Evolutionary conservation across 805 yeast species (phyloP), one percentile per base, ranked within the genome.

Genomic region (Saturnispora ahearnii): DNA sequence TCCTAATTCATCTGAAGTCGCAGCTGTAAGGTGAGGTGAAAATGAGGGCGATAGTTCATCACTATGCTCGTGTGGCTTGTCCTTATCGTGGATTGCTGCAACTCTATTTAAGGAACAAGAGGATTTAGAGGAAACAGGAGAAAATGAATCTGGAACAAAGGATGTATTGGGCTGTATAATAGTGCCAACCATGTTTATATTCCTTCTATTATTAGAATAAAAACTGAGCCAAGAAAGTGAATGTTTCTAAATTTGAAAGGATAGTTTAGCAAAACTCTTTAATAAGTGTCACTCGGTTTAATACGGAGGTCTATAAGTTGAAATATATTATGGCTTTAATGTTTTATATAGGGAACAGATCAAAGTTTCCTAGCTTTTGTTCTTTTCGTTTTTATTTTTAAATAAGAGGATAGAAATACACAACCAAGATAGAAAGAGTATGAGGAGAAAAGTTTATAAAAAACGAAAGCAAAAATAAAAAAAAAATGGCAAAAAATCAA

Each of bases 11-110:
- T 69, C 70, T 4, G 64, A 66, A 0, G 71, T 66, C 1, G 68
- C 62, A 2, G 71, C 72, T 34, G 65, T 54, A 42, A 68, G 57
- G 29, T 57, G 60, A 9, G 71, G 69, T 7, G 71, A 62, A 55
- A 43, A 44, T 29, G 43, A 51, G 8, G 49, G 44, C 28, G 43
- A 44, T 5, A 44, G n/a, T 31, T 37, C 37, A 21, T 31, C 31
- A 18, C 24, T 41, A 29, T 31, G 37, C 24, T 53, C 55, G 10
- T 37, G 51, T n/a, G 50, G 41, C 18, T 13, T 18, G 13, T 9
- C 12, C 15, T 37, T 45, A 21, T 29, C 32, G 37, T 36, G 21
- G 13, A 18, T 9, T 11, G 47, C 33, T 22, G 47, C 12, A 15
- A 26, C n/a, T 28, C 28, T 36, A 11, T 12, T 37, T 7, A 37